A percentile compares a stretch with the other conserved stretches of the same genome.
Evolutionary conservation across 345 rosid species (phyloP).

Genomic region (Melaleuca alternifolia): DNA sequence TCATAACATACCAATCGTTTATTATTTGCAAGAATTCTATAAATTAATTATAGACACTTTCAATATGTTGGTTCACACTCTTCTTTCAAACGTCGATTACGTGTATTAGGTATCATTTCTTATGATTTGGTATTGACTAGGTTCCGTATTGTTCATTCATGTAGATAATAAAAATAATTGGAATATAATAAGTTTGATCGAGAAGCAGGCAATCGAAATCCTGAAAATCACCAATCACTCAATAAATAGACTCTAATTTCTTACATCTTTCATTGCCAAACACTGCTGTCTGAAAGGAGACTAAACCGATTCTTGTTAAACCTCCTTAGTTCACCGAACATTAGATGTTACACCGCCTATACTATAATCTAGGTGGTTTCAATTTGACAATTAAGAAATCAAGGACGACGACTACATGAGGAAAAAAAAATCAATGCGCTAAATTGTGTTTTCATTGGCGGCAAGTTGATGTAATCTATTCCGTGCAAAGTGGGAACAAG

Average conservation of each 20-base stretch:
- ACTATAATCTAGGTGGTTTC: not conserved
- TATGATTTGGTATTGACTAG: not conserved
- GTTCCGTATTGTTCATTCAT: not conserved
- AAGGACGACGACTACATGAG: not conserved
- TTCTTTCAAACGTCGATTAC: not conserved
- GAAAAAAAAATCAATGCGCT: not conserved
- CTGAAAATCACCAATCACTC: not conserved
- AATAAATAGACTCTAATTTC: not conserved
- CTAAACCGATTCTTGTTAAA: not conserved
- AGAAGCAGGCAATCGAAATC: not conserved
- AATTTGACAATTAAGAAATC: not conserved
- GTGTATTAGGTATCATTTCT: not conserved
- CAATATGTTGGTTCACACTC: not conserved
- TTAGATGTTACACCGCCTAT: too few relatives aligned
- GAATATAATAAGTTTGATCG: not conserved
- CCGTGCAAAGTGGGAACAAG: not conserved
- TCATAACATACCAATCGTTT: not conserved
- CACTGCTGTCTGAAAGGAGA: not conserved
- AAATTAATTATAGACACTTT: not conserved
- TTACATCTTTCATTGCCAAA: not conserved
- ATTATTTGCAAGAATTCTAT: not conserved
- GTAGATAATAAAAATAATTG: not conserved
- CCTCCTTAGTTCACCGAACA: too few relatives aligned
- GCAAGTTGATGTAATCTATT: not conserved
- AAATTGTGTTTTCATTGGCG: not conserved